Base-by-base conservation (phyloP, 2,329 filamentous ascomycete species). In the Talaromyces sp. region DNA sequence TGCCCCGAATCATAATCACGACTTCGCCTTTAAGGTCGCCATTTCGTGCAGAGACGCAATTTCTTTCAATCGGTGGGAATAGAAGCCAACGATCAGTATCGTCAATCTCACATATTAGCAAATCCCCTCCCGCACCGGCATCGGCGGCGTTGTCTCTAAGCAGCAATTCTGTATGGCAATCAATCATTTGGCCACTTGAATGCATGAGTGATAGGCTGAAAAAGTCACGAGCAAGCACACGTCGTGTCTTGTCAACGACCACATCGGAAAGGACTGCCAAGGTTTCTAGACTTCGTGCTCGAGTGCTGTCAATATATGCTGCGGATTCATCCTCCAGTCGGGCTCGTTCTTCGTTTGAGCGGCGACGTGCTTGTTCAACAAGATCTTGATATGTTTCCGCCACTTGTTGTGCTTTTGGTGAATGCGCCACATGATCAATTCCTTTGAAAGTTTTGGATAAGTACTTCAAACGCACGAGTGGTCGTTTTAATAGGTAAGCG, bases 101-200 rank as follows among this genome's bases (percentile, higher is more conserved):
- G 52, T 93, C 92, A n/a, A 93, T 87, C 76, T 98, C 93, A 69
- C 94, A 93, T 64, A 99, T 90, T 24, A 99, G 85, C n/a, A 99
- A 76, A 75, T 99, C 95, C 7, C 94, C 93, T 58, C 86, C 82
- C 68, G 89, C 86, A 3, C 86, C 85, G 41, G 85, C 83, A 58
- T 86, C 85, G n/a, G 85, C 83, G 27, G 87, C 83, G 70, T 92
- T 92, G 73, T 98, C 94, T 73, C 95, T 87, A 69, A 94, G 86
- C 14, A 98, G 84, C 35, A 99, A 76, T 75, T 99, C 95, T 16
- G 97, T 87, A 70, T 91, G 90, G 74, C 95, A 97, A 71, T 92
- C 92, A 52, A 99, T 84, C 66, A 93, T 85, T 75, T 98, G 94
- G 1, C 94, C 93, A 72, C 87, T 97, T 1, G 94, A 96, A 76